Base-by-base conservation (phyloP, 2,329 filamentous ascomycete species). In the Pestalotiopsis sp. region DNA sequence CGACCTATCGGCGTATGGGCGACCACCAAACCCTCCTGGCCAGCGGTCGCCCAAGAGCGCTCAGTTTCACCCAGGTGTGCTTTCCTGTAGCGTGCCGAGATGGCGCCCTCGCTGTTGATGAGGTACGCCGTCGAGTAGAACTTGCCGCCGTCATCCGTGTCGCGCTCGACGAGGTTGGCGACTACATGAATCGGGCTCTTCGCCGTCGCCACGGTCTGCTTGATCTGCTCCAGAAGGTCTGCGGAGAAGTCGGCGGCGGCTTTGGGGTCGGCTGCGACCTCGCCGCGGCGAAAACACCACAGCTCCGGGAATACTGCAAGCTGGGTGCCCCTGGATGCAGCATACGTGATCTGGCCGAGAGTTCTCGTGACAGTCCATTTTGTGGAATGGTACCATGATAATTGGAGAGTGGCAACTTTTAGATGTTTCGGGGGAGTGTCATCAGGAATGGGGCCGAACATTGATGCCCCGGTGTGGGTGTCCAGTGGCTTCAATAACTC, bases 51-150 rank as follows among this genome's bases (percentile, higher is more conserved):
- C 62, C 62, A 65, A 3, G n/a, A 11, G 4, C 62, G n/a, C 62
- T 65, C 62, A 0, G n/a, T 14, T 5, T 65, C 62, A 12, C 62
- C 39, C 2, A 65, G 39, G 20, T 45, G 36, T 23, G 27, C 39
- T 14, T 65, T 65, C 9, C 36, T 12, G 36, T 65, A 65, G n/a
- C 17, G 12, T 11, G 39, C 62, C 14, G 62, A 45, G 1, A 65
- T 27, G 6, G 38, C 31, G 23, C 62, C 62, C 3, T 52, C 25
- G 27, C 27, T 56, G n/a, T 27, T 49, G 17, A 45, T n/a, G 6
- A 65, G 39, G 23, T 17, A 65, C 20, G 61, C 61, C n/a, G 61
- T 63, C 31, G 61, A 65, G 36, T 65, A 65, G 39, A 65, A 45
- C 23, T 17, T 65, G 11, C 11, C 23, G 13, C 13, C 57, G 20